Evolutionary conservation across 495 filamentous ascomycete species (phyloP).

Genomic region (Trichoderma gamsii): DNA sequence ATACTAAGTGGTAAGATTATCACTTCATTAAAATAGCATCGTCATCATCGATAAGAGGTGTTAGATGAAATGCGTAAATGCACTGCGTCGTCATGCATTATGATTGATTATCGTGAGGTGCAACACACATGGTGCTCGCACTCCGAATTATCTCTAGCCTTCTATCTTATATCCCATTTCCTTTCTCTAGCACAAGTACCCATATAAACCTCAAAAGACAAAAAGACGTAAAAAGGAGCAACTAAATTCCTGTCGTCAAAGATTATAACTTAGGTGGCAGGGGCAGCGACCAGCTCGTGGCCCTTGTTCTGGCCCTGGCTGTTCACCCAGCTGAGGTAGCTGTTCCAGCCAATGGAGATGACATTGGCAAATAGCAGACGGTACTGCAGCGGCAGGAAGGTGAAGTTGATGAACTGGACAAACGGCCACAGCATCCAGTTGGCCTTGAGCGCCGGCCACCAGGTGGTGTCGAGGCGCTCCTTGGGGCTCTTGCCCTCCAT

Average conservation of each 20-base stretch:
- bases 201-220: neutral
- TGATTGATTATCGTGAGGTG: slow-evolving; percentile 5
- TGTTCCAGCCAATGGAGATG: slow-evolving; percentile 84
- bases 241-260: neutral
- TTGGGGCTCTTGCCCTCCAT: slow-evolving; percentile 70
- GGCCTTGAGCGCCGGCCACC: slow-evolving; percentile 60
- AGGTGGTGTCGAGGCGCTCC: slow-evolving; percentile 66
- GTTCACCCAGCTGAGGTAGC: slow-evolving; percentile 83
- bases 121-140: neutral
- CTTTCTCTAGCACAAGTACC: neutral
- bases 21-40: neutral
- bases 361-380: slow-evolving; percentile 86
- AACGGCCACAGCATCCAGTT: slow-evolving; percentile 93
- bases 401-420: slow-evolving; percentile 88
- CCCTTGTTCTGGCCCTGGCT: slow-evolving; percentile 27
- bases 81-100: slow-evolving; percentile 7
- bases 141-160: neutral
- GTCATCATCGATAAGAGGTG: neutral
- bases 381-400: slow-evolving; percentile 78
- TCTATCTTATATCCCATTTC: slow-evolving; percentile 1
- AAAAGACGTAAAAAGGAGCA: neutral
- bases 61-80: neutral
- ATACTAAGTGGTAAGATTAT: neutral
- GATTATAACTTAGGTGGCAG: neutral
- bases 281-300: neutral